Evolutionary conservation across 148 eudicot genomes (phyloP).

Genomic region (Fallopia convolvulus): DNA sequence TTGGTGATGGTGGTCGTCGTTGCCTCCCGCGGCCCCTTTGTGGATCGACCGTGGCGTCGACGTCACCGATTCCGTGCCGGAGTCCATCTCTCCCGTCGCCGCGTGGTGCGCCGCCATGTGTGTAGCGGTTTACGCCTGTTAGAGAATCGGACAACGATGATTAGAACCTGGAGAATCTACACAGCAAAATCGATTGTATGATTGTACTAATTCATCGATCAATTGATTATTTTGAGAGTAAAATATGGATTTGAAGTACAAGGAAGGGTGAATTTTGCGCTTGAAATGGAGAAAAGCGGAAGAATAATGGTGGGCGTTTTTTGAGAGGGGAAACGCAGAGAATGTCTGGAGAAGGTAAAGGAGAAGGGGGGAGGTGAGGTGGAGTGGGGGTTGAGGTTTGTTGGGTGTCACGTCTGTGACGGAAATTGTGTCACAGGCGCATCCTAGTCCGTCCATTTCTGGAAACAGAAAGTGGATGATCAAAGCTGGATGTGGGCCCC

Average conservation of each 20-base stretch:
- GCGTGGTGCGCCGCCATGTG: constrained; percentile 15
- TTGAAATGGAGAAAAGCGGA: neutral
- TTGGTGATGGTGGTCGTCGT: constrained; percentile 2
- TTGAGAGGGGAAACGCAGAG: constrained; percentile 5
- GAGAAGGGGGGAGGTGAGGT: neutral
- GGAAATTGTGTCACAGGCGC: neutral
- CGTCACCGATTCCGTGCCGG: constrained; percentile 46
- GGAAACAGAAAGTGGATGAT: neutral
- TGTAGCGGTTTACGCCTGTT: neutral
- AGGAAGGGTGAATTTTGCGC: neutral
- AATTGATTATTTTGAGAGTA: neutral
- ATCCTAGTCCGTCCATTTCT: neutral
- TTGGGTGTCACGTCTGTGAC: constrained; percentile 14
- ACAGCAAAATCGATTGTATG: neutral
- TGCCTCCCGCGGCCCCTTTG: constrained; percentile 13
- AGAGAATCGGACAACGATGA: neutral
- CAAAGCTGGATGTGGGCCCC: constrained; percentile 9
- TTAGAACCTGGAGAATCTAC: neutral
- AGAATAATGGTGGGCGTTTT: constrained; percentile 4
- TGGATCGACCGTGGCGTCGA: constrained; percentile 47
- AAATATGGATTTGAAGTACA: neutral
- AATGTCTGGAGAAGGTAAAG: neutral
- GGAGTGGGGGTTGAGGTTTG: neutral
- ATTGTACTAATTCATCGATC: neutral
- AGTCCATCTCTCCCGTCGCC: constrained; percentile 27